Base-by-base conservation (phyloP, 225 moss, liverwort and hornwort genomes). In the Asterella californica region DNA sequence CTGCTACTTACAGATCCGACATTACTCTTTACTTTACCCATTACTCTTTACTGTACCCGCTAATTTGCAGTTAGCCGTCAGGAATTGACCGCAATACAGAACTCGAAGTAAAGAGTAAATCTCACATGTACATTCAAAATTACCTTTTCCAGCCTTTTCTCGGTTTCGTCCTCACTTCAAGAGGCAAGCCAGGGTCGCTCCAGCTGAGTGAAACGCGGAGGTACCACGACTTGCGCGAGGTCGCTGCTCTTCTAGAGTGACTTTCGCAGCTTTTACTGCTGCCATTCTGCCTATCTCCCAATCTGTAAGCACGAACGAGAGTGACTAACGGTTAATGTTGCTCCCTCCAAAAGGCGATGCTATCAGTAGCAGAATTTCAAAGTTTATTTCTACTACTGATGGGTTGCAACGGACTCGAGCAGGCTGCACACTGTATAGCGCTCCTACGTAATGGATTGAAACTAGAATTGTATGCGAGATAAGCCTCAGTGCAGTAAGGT, bases 81-180 rank as follows among this genome's bases (percentile, higher is more conserved):
- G 12, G 2, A 59, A 37, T 25, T 10, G 21, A 65, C 32, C 12
- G 27, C 48, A 38, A 29, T 10, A 47, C 15, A 29, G 46, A 2
- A 0, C 5, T 0, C 9, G 17, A 75, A 69, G 6, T 1, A 5
- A 37, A 17, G 37, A 69, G 24, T 15, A 48, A 46, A 0, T 42
- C 8, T 19, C 34, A n/a, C 11, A 2, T 42, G 3, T 42, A 11
- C 42, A 10, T 38, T 25, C 22, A 54, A 24, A 77, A n/a, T 25
- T 69, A 79, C 79, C 68, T 54, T 68, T 47, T 47, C 69, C 29
- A 68, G 19, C 68, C 34, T 15, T 59, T 52, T 37, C 36, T 54
- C 49, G 79, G 79, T 45, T 79, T 79, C 10, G 79, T 79, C 19
- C 32, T 68, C 52, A 68, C 69, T 15, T 11, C 68, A 2, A 65